Conservation (phyloP, 257 asterid genomes). For the Eucommia ulmoides region DNA sequence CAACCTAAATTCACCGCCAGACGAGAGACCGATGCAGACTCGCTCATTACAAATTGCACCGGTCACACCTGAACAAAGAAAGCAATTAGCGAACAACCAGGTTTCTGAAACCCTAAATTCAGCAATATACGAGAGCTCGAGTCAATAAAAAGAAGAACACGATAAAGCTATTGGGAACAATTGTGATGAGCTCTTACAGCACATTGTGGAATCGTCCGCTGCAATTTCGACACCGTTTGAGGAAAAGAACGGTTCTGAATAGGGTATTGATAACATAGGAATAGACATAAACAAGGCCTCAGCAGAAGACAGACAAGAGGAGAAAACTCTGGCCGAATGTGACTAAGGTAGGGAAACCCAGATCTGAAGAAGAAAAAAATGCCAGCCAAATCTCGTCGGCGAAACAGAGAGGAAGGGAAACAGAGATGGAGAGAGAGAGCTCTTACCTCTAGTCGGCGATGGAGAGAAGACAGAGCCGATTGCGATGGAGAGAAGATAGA, state of each 20-base stretch:
- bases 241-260: slow-evolving; percentile 21
- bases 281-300: slow-evolving; percentile 62
- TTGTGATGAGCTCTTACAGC: slow-evolving; percentile 15
- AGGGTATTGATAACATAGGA: slow-evolving; percentile 23
- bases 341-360: slow-evolving; percentile 59
- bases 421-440: no score
- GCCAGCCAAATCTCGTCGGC: not conserved
- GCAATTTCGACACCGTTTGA: slow-evolving; percentile 15
- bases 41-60: slow-evolving; percentile 39
- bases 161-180: slow-evolving; percentile 18
- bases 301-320: slow-evolving; percentile 50
- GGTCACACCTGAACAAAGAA: slow-evolving; percentile 44
- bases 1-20: slow-evolving; percentile 22
- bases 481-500: no score
- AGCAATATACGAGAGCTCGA: slow-evolving; percentile 15
- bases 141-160: slow-evolving; percentile 24
- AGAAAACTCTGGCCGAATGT: slow-evolving; percentile 89
- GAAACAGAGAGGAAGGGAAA: not conserved
- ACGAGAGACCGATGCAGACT: slow-evolving; percentile 26
- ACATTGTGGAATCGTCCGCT: slow-evolving; percentile 16
- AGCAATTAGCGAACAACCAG: slow-evolving; percentile 25
- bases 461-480: no score
- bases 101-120: slow-evolving; percentile 19
- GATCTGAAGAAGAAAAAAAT: slow-evolving; percentile 39
- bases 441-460: no score